Conservation (phyloP, 2,329 filamentous ascomycete genomes). For the Colletotrichum aenigma region DNA sequence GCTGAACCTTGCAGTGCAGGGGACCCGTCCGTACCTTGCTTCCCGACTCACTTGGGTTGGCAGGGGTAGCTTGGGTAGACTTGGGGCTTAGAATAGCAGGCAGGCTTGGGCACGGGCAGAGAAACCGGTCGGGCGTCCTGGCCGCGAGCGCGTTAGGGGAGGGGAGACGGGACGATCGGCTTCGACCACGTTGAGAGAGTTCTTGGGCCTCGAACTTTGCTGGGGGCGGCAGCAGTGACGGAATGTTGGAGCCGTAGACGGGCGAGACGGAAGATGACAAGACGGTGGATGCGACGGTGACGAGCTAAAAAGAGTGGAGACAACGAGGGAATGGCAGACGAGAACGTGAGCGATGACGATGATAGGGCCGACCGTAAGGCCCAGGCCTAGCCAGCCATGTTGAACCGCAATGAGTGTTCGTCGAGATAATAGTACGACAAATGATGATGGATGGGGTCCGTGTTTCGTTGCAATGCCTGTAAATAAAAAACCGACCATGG, state of each 20-base stretch:
- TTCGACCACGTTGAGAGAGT: background rate
- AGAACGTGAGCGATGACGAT: slow-evolving; percentile 11
- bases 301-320: background rate
- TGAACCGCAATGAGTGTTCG: background rate
- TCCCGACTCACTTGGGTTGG: background rate
- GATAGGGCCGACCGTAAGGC: background rate
- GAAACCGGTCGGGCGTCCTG: background rate
- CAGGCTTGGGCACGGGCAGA: background rate
- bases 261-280: background rate
- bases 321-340: slow-evolving; percentile 23
- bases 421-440: background rate
- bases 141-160: background rate
- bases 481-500: background rate
- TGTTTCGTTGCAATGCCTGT: background rate
- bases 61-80: slow-evolving; percentile 10
- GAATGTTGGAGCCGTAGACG: background rate
- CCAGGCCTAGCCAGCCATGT: background rate
- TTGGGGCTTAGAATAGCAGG: background rate
- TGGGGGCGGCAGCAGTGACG: slow-evolving; percentile 5
- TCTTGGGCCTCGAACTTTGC: background rate
- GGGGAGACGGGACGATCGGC: slow-evolving; percentile 12
- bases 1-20: slow-evolving; percentile 11
- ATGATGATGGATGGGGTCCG: background rate
- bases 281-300: background rate
- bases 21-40: slow-evolving; percentile 2